Conservation (phyloP, 176 grass and related monocot genomes). For the Leersia perrieri region DNA sequence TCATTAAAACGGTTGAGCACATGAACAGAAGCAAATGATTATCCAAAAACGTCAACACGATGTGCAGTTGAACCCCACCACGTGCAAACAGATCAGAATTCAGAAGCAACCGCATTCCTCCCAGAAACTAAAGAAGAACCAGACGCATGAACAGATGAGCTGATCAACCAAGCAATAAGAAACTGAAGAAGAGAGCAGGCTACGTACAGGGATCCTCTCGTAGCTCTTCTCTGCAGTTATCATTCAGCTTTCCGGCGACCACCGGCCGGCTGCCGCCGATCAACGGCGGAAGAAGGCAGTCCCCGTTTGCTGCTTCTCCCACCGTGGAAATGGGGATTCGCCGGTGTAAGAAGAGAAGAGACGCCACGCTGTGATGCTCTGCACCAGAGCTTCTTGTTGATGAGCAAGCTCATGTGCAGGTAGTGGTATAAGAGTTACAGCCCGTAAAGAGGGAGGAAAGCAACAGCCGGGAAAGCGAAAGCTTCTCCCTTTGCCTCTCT, state of each 20-base stretch:
- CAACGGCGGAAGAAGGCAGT: not conserved
- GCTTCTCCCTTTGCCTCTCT: slow-evolving; percentile 15
- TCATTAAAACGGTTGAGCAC: not conserved
- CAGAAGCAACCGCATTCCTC: slow-evolving; percentile 22
- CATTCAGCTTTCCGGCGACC: not conserved
- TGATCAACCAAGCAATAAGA: not conserved
- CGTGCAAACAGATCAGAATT: slow-evolving; percentile 46
- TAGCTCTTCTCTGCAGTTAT: not conserved
- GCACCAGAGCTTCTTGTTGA: slow-evolving; percentile 9
- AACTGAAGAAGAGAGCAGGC: not conserved
- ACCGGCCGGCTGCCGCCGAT: slow-evolving; percentile 8
- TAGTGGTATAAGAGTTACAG: slow-evolving; percentile 35
- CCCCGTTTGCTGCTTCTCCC: not conserved
- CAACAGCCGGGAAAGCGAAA: slow-evolving; percentile 61
- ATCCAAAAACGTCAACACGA: slow-evolving; percentile 13
- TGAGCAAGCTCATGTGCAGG: slow-evolving; percentile 1
- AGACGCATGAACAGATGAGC: not conserved
- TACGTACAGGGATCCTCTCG: slow-evolving; percentile 3
- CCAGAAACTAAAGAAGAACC: slow-evolving; percentile 1
- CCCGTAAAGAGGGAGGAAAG: slow-evolving; percentile 45
- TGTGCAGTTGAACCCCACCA: slow-evolving; percentile 31
- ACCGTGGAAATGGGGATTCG: not conserved
- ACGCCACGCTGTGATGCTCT: not conserved
- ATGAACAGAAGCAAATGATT: slow-evolving; percentile 13
- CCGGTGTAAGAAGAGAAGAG: not conserved